Base-by-base conservation (phyloP, 176 grass and related monocot genomes). In the Echinochloa phyllopogon region DNA sequence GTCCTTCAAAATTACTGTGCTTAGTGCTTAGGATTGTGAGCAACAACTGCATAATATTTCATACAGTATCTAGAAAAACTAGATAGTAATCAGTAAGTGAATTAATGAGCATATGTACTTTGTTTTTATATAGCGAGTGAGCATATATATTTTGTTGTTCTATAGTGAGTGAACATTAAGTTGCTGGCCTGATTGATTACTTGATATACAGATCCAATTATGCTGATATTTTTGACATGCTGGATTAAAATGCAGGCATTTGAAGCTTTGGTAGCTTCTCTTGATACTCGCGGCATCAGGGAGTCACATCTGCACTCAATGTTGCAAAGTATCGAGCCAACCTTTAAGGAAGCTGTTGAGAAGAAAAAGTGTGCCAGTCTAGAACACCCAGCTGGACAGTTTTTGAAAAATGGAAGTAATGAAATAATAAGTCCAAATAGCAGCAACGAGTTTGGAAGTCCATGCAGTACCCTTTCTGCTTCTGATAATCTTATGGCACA, bases 241-340 rank as follows among this genome's bases (percentile, higher is more conserved):
- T 41, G 65, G 37, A 43, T 24, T 47, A 36, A 76, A 50, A 95
- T 92, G 85, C 84, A 99, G 96, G 88, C 69, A 20, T 95, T 95
- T 90, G 96, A 98, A 81, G 80, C 91, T 82, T 87, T 98, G 59
- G 29, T 95, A 51, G 61, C 85, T 50, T 85, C 87, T n/a, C 89
- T 98, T 40, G 93, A 98, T 81, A 93, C 91, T 44, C 95, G 95
- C 69, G 95, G 95, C n/a, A 85, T 85, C 83, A 76, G 93, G 25
- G 95, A 98, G 76, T 88, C 95, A 39, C 89, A 98, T 91, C 74
- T 98, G 38, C 87, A 91, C 89, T 94, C 91, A 41, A 94, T 98
- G 93, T 82, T 98, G 84, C 91, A 85, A 85, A 87, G 89, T 69
- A 90, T 98, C 20, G 96, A 98, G 85, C n/a, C 91, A 78, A 91